Conservation (phyloP, 768 basidiomycete species). For the Phylloporus rhodoxanthus region DNA sequence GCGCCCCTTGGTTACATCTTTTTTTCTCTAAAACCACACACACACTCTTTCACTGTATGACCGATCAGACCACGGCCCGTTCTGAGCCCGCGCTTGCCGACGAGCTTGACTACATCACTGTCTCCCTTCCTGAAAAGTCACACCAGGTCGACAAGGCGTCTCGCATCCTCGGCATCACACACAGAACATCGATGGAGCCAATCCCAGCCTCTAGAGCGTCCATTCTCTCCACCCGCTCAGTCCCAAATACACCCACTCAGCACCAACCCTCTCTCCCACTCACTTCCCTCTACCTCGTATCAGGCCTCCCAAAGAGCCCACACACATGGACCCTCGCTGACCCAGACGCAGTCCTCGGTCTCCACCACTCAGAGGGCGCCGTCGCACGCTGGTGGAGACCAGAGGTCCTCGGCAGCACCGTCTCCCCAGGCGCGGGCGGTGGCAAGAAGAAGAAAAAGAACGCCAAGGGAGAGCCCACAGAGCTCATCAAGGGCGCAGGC, state of each 20-base stretch:
- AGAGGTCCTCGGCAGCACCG: constrained; percentile 83
- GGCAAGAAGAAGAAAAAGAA: constrained; percentile 67
- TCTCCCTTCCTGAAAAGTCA: constrained; percentile 25
- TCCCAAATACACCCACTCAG: constrained; percentile 45
- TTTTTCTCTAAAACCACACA: too few relatives aligned
- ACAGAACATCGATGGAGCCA: constrained; percentile 78
- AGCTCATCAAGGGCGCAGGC: constrained; percentile 68
- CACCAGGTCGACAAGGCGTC: constrained; percentile 66
- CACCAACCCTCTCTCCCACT: constrained; percentile 67
- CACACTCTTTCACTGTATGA: too few relatives aligned
- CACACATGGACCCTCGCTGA: constrained; percentile 89
- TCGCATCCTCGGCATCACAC: constrained; percentile 68
- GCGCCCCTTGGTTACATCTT: too few relatives aligned
- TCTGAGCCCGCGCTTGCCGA: constrained; percentile 45
- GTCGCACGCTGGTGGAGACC: constrained; percentile 88
- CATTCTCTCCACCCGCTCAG: constrained; percentile 62
- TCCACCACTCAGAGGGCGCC: constrained; percentile 79
- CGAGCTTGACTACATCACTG: constrained; percentile 70
- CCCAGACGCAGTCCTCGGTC: constrained; percentile 72
- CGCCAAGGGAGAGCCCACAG: constrained; percentile 48
- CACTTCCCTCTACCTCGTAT: constrained; percentile 81
- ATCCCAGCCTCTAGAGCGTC: constrained; percentile 77
- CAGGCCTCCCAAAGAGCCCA: constrained; percentile 83
- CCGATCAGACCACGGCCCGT: background rate
- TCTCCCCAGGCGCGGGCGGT: constrained; percentile 78